phyloP scores from a whole-genome alignment of 2,329 filamentous ascomycete genomes.

The Neophaeococcomyces mojaviensis region DNA sequence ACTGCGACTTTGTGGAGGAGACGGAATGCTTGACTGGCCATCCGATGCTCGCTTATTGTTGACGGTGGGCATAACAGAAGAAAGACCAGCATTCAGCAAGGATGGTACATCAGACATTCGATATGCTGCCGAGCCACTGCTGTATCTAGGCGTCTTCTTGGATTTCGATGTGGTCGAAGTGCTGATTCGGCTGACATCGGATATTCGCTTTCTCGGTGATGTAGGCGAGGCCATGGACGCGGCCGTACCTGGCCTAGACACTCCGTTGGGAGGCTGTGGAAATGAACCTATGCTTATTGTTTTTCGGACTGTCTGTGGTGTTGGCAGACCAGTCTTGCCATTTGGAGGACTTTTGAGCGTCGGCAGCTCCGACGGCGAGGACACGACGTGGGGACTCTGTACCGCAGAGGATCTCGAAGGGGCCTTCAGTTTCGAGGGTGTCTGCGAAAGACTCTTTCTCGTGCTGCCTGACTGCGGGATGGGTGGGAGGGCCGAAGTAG shows the following conservation, averaged over 20 bases:
- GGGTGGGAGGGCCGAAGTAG: constrained; percentile 64
- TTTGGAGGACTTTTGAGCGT: constrained; percentile 48
- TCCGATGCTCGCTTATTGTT: constrained; percentile 59
- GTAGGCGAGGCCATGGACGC: constrained; percentile 37
- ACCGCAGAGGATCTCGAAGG: constrained; percentile 44
- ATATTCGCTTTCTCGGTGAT: constrained; percentile 23
- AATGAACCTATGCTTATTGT: constrained; percentile 91
- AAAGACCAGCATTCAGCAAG: constrained; percentile 70
- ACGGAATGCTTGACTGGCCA: constrained; percentile 67
- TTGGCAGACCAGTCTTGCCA: constrained; percentile 30
- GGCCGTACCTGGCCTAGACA: constrained; percentile 54
- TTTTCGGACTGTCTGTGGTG: constrained; percentile 69
- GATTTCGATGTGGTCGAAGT: constrained; percentile 36
- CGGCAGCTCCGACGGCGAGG: constrained; percentile 48
- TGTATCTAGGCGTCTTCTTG: constrained; percentile 50
- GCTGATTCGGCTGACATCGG: constrained; percentile 40
- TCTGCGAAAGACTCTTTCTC: constrained; percentile 54
- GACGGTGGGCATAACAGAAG: constrained; percentile 60
- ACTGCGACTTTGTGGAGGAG: constrained; percentile 78
- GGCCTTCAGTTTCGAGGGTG: constrained; percentile 26
- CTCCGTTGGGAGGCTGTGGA: constrained; percentile 72
- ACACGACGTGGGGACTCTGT: constrained; percentile 41
- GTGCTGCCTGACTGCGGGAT: constrained; percentile 58
- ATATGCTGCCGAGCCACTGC: constrained; percentile 45
- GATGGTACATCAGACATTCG: constrained; percentile 56